phyloP scores from a whole-genome alignment of 2,329 filamentous ascomycete species.

The Aureobasidium sp. region DNA sequence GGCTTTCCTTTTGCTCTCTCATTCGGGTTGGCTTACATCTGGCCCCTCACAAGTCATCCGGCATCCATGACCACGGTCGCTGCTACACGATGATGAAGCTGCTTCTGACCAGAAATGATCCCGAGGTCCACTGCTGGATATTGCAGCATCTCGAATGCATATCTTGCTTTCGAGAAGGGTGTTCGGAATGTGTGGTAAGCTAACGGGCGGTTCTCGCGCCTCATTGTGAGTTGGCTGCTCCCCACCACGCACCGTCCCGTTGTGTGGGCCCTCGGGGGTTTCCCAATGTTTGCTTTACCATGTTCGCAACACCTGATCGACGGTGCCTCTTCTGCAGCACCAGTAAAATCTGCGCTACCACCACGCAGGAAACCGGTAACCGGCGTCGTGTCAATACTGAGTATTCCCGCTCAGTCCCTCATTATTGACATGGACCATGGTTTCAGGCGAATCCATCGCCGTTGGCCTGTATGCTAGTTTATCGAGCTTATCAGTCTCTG shows the following conservation, averaged over 20 bases:
- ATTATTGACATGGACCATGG: constrained; percentile 1
- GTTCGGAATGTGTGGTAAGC: neutral
- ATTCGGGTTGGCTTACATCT: neutral
- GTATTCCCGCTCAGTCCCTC: constrained; percentile 1
- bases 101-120: too few species aligned
- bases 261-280: constrained; percentile 6
- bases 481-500: neutral
- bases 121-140: neutral
- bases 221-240: constrained; percentile 8
- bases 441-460: constrained; percentile 11
- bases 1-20: constrained; percentile 10
- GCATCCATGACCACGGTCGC: neutral
- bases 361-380: constrained; percentile 12
- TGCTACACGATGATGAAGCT: too few species aligned
- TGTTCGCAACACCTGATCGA: constrained; percentile 5
- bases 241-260: constrained; percentile 13
- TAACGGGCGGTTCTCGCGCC: constrained; percentile 13
- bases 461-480: neutral
- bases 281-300: constrained; percentile 14
- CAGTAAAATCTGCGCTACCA: constrained; percentile 14
- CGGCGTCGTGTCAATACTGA: constrained; percentile 7
- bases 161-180: neutral
- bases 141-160: neutral
- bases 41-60: too few species aligned
- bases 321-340: constrained; percentile 4